Conservation (phyloP, 2,329 filamentous ascomycete species). For the Colletotrichum chrysophilum region DNA sequence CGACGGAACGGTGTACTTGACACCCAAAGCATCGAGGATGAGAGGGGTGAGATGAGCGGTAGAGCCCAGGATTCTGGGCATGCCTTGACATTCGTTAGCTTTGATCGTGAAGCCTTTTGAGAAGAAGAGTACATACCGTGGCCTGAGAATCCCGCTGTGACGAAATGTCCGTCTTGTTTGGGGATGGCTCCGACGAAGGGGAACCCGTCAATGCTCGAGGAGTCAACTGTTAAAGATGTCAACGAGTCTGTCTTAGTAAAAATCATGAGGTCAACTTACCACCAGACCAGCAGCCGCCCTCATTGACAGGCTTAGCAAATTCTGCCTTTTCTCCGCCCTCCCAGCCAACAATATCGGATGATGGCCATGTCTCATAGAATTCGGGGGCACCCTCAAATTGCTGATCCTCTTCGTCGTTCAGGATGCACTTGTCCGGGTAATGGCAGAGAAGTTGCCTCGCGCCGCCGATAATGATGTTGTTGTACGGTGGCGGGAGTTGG, state of each 20-base stretch:
- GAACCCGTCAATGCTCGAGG: neutral
- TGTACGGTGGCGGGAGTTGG: neutral
- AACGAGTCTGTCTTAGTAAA: fast-evolving
- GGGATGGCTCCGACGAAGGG: neutral
- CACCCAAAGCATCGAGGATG: neutral
- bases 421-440: neutral
- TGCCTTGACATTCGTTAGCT: neutral
- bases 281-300: neutral
- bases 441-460: neutral
- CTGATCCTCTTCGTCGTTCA: neutral
- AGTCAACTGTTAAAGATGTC: neutral
- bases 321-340: neutral
- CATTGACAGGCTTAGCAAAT: neutral
- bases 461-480: neutral
- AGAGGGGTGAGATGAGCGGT: neutral
- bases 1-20: neutral
- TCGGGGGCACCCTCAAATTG: neutral
- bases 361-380: neutral
- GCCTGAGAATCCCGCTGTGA: neutral
- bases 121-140: neutral
- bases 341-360: neutral
- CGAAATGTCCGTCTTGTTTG: neutral
- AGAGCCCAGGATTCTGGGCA: neutral
- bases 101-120: neutral
- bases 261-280: neutral